Base-by-base conservation (phyloP, 441 rosid species). In the Pelargonium myrrhifolium region DNA sequence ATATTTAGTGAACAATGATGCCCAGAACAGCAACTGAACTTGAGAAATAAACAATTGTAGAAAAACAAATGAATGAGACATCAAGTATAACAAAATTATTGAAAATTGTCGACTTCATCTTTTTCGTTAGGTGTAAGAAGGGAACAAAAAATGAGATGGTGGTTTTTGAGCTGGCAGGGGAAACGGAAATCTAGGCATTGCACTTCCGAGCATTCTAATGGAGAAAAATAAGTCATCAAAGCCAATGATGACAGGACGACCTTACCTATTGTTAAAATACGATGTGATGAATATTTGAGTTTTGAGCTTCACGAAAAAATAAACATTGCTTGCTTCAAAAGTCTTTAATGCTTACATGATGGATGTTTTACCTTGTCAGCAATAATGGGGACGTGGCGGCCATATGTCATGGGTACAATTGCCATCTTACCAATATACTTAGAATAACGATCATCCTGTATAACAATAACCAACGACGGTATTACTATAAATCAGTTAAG, bases 351-450 rank as follows among this genome's bases (percentile, higher is more conserved):
- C 31, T 20, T 43, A 74, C 61, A 22, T 26, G 12, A 47, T 7
- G 20, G 22, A 45, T 59, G 35, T 70, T 71, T 81, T 68, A 93
- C 99, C 97, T 77, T 89, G 73, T 91, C 96, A 31, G 89, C 69
- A 51, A 93, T 89, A 66, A 93, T 91, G 68, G 96, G 99, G 75
- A 93, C 96, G 80, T 88, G 96, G 20, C 97, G 99, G 42, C 99
- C 99, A 76, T 88, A 93, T 68, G 99, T 93, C 99, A 93, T 85
- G 68, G 99, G 99, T 65, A 93, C 99, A 77, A 93, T 91, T 58
- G 92, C 99, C 87, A 83, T 84, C 82, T 72, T 71, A 58, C 99
- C 99, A 71, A 93, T 81, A 71, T 86, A 93, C 81, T 89, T 86
- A 2, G 93, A 73, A 69, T 91, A 93, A 21, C 96, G 92, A 12